phyloP scores from a whole-genome alignment of 139 green algal genomes.

The Diplosphaera chodatii region DNA sequence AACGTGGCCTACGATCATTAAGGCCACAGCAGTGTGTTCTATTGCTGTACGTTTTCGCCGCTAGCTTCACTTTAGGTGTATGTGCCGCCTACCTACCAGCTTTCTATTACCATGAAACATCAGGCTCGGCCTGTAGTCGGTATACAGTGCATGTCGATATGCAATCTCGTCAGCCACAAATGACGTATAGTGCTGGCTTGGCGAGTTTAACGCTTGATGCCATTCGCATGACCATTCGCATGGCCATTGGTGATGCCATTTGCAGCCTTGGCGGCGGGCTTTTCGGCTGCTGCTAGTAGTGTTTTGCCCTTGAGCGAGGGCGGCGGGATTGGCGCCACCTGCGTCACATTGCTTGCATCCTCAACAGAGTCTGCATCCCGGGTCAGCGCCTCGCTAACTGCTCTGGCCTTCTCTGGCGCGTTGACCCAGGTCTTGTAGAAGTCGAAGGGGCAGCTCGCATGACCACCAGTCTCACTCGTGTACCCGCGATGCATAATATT shows the following conservation, averaged over 20 bases:
- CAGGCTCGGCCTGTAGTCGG: too few species aligned
- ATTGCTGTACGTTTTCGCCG: too few species aligned
- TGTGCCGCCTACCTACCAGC: too few species aligned
- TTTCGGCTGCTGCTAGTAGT: background rate
- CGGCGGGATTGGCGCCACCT: background rate
- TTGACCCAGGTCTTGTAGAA: slow-evolving; percentile 63
- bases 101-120: too few species aligned
- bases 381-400: slow-evolving; percentile 26
- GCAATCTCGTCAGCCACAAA: too few species aligned
- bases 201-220: background rate
- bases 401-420: slow-evolving; percentile 24
- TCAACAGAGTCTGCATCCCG: slow-evolving; percentile 21
- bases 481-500: slow-evolving; percentile 63
- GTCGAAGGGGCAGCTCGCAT: slow-evolving; percentile 50
- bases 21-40: too few species aligned
- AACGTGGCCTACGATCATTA: too few species aligned
- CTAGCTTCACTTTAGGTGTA: too few species aligned
- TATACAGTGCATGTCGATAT: too few species aligned
- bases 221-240: background rate
- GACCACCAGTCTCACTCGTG: slow-evolving; percentile 37
- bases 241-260: background rate
- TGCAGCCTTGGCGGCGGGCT: background rate
- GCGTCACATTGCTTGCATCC: background rate
- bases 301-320: background rate
- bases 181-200: too few species aligned